A percentile compares a stretch with the other conserved stretches of the same genome.
Evolutionary conservation across 345 rosid species (phyloP).

Genomic region (Luvunga scandens): DNA sequence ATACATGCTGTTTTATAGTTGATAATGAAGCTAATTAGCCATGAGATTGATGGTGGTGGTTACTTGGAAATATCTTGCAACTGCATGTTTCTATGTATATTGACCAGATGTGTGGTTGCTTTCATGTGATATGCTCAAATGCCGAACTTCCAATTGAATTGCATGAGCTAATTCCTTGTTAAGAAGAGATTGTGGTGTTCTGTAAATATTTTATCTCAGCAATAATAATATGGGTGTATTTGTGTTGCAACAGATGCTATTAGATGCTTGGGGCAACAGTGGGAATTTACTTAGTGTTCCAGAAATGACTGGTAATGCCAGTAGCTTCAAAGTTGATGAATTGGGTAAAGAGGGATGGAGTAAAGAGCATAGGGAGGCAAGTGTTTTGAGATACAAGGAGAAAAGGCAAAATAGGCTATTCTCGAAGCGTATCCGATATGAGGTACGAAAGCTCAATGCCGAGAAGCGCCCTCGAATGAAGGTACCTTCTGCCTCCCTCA

Average conservation of each 20-base stretch:
- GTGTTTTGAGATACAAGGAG: conserved; percentile 88
- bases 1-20: not conserved
- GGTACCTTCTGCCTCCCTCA: conserved; percentile 23
- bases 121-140: not conserved
- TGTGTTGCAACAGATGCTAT: conserved; percentile 35
- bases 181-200: not conserved
- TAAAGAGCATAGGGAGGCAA: conserved; percentile 71
- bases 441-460: conserved; percentile 93
- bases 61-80: not conserved
- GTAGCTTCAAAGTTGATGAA: conserved; percentile 5
- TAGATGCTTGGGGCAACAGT: conserved; percentile 26
- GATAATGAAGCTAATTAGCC: not conserved
- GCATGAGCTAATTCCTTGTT: not conserved
- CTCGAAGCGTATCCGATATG: conserved; percentile 74
- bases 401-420: conserved; percentile 85
- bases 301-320: conserved; percentile 30
- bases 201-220: not conserved
- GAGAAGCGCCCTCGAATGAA: conserved; percentile 92
- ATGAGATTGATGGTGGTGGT: not conserved
- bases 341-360: conserved; percentile 32
- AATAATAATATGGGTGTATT: not conserved
- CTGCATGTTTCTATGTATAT: not conserved
- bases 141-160: not conserved
- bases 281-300: conserved; percentile 59
- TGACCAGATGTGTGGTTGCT: not conserved